phyloP scores from a whole-genome alignment of 2,329 filamentous ascomycete species.

The Phyllosticta capitalensis region DNA sequence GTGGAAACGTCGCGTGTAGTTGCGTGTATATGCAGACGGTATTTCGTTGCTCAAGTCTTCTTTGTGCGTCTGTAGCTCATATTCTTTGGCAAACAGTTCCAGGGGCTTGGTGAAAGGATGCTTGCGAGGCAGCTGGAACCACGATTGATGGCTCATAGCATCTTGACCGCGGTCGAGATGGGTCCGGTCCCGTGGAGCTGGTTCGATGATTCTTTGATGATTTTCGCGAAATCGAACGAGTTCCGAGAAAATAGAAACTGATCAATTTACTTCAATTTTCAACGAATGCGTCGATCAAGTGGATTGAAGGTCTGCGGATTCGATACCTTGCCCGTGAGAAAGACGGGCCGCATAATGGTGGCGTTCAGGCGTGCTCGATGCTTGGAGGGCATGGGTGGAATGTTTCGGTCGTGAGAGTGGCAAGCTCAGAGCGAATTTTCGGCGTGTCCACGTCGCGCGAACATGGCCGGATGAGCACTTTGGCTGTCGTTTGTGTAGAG shows the following conservation, averaged over 20 bases:
- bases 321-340: no score
- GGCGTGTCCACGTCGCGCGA: no score
- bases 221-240: not conserved
- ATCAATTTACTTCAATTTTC: not conserved
- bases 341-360: no score
- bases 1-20: not conserved
- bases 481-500: not conserved
- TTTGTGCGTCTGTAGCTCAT: not conserved
- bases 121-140: not conserved
- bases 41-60: not conserved
- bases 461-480: not conserved
- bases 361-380: no score
- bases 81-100: not conserved
- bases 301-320: no score
- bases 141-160: not conserved
- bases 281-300: no score
- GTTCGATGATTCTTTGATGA: not conserved
- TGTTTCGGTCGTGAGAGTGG: no score
- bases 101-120: not conserved
- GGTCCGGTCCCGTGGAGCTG: not conserved
- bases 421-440: no score
- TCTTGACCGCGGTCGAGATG: not conserved
- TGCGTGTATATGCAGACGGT: not conserved
- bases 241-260: not conserved
- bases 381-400: no score